Evolutionary conservation across 495 filamentous ascomycete genomes (phyloP).

Genomic region (Clohesyomyces aquaticus): DNA sequence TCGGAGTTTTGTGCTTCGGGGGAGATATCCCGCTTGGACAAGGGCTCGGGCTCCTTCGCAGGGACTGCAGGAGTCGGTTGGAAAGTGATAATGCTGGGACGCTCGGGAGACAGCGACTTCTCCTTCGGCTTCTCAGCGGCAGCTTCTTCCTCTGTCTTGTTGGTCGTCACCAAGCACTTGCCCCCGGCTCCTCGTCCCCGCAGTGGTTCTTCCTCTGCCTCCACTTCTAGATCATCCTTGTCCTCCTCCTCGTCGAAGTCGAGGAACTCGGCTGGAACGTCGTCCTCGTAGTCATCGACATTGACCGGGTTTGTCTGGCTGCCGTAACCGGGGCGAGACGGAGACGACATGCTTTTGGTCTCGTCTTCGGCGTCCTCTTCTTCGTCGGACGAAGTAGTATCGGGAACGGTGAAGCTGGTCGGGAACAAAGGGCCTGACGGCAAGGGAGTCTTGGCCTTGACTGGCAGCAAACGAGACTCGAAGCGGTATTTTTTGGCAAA

Average conservation of each 20-base stretch:
- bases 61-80: no score
- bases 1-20: background rate
- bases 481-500: slow-evolving; percentile 34
- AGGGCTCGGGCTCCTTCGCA: no score
- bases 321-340: slow-evolving; percentile 19
- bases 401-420: slow-evolving; percentile 31
- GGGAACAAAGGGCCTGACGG: no score
- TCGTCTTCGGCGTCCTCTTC: slow-evolving; percentile 13
- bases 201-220: background rate
- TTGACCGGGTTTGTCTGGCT: slow-evolving; percentile 32
- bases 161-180: background rate
- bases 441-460: background rate
- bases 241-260: slow-evolving; percentile 17
- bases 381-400: slow-evolving; percentile 19
- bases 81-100: no score
- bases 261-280: slow-evolving; percentile 19
- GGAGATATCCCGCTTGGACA: no score
- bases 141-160: background rate
- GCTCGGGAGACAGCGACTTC: background rate
- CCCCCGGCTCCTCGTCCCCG: background rate
- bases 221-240: background rate
- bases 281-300: slow-evolving; percentile 30
- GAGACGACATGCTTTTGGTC: background rate
- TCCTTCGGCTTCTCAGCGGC: background rate
- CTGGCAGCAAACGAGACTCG: slow-evolving; percentile 12